Base-by-base conservation (phyloP, 2,329 filamentous ascomycete genomes). In the Xylariales sp. region DNA sequence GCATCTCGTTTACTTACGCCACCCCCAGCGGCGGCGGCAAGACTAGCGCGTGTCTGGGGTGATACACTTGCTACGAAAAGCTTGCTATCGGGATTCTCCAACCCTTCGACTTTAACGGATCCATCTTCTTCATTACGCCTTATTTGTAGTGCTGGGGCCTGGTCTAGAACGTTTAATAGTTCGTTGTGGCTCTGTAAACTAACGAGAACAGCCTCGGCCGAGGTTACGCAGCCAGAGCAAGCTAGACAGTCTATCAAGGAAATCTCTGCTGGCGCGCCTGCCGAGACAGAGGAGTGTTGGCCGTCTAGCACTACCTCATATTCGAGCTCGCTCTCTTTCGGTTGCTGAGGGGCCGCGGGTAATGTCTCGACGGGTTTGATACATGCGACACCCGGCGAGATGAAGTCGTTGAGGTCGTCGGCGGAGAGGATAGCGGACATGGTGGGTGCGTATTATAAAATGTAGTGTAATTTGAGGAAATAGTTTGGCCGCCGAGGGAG, bases 391-490 rank as follows among this genome's bases (percentile, higher is more conserved):
- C 95, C 94, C 14, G 96, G 96, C 65, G 93, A 96, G 79, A 99
- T 99, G 83, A 99, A 99, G 85, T 99, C 96, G 85, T 99, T 99
- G 69, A 99, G 86, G 80, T 97, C 94, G 84, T 99, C 95, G 76
- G 92, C 91, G 64, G 94, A 98, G 76, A 99, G 91, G 76, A 99
- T 99, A 70, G 96, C 96, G 79, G 94, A 97, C 96, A 99, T 99
- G 70, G 79, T 84, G 73, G 53, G 52, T 23, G 52, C 23, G 41
- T 58, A 30, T 41, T 8, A 9, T 32, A 32, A 36, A 18, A 30
- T 30, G 16, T 39, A 49, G 43, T 30, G 36, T 4, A 45, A 41
- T 12, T 41, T 16, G 39, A 41, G 34, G 5, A 10, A 46, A 14
- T n/a, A 43, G n/a, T n/a, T n/a, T 16, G 16, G 23, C 28, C n/a